Conservation (phyloP, 2,329 filamentous ascomycete species). For the Beauveria brongniartii region DNA sequence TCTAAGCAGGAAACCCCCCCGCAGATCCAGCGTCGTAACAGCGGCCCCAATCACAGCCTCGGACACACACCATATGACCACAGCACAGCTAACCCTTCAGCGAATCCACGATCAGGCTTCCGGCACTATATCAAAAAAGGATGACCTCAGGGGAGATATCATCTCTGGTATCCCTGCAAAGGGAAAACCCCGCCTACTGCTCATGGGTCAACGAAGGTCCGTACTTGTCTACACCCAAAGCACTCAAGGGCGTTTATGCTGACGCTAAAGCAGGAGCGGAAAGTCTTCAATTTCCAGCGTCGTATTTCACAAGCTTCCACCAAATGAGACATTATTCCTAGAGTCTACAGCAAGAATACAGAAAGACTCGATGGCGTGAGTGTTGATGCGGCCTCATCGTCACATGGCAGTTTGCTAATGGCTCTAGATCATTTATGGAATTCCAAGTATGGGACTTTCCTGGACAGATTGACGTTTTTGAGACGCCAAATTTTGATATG, state of each 20-base stretch:
- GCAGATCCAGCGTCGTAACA: neutral
- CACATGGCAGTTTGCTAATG: neutral
- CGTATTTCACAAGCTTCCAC: conserved; percentile 97
- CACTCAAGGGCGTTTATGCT: neutral
- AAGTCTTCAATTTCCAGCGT: conserved; percentile 98
- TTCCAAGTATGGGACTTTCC: conserved; percentile 98
- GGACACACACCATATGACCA: conserved; percentile 27
- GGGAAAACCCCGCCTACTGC: conserved; percentile 72
- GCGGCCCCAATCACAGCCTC: neutral
- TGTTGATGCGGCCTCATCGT: conserved; percentile 14
- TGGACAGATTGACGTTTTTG: conserved; percentile 81
- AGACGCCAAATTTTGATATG: conserved; percentile 82
- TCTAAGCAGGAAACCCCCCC: neutral
- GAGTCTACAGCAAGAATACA: conserved; percentile 93
- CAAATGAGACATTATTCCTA: conserved; percentile 89
- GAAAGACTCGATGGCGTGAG: conserved; percentile 91
- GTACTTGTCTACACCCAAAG: neutral
- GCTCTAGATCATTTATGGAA: conserved; percentile 86
- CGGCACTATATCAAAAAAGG: conserved; percentile 40
- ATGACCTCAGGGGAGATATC: conserved; percentile 39
- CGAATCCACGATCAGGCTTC: conserved; percentile 55
- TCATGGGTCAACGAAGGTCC: conserved; percentile 94
- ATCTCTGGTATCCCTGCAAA: conserved; percentile 40
- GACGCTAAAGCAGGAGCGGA: conserved; percentile 59
- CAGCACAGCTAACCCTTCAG: conserved; percentile 55